Percentiles rank a stretch among this genome's conserved stretches.
These are phyloP conservation scores for Blastomyces parvus DNA, from an alignment of 2,329 filamentous ascomycete species.

Conservation along the genomic window DNA sequence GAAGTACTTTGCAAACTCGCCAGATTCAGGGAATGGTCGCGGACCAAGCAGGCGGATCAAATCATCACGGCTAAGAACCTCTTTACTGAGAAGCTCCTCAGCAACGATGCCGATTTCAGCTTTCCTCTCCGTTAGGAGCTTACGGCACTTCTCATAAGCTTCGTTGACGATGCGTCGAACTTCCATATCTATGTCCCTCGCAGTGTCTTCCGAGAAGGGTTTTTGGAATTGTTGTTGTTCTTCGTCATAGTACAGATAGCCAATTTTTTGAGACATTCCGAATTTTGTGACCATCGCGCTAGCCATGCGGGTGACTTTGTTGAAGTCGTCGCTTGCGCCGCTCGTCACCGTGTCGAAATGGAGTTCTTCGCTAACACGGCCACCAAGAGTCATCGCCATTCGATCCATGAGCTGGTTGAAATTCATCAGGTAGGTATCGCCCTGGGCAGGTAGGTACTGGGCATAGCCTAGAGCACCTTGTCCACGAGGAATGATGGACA, in stretches of 20 bases:
- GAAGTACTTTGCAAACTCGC: constrained; percentile 95
- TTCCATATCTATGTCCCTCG: constrained; percentile 82
- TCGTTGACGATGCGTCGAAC: constrained; percentile 85
- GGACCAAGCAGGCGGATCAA: constrained; percentile 80
- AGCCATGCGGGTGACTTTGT: constrained; percentile 93
- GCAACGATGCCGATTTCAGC: constrained; percentile 79
- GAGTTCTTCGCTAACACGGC: constrained; percentile 87
- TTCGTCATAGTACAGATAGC: constrained; percentile 81
- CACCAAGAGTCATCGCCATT: constrained; percentile 98
- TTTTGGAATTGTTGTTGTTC: constrained; percentile 78
- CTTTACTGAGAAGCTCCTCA: constrained; percentile 85
- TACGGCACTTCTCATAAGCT: constrained; percentile 82
- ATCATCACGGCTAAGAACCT: constrained; percentile 84
- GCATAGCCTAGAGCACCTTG: constrained; percentile 91
- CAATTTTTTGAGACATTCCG: constrained; percentile 94
- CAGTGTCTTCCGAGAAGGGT: constrained; percentile 91
- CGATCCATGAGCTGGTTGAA: constrained; percentile 95
- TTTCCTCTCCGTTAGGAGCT: constrained; percentile 77
- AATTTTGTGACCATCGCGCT: constrained; percentile 98
- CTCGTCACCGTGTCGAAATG: constrained; percentile 96
- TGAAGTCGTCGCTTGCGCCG: constrained; percentile 93
- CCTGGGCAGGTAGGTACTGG: constrained; percentile 79
- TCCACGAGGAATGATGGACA: constrained; percentile 94
- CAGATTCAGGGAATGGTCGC: constrained; percentile 71
- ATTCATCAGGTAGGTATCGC: constrained; percentile 90